phyloP scores from a whole-genome alignment of 768 basidiomycete species.

The Baorangia bicolor region DNA sequence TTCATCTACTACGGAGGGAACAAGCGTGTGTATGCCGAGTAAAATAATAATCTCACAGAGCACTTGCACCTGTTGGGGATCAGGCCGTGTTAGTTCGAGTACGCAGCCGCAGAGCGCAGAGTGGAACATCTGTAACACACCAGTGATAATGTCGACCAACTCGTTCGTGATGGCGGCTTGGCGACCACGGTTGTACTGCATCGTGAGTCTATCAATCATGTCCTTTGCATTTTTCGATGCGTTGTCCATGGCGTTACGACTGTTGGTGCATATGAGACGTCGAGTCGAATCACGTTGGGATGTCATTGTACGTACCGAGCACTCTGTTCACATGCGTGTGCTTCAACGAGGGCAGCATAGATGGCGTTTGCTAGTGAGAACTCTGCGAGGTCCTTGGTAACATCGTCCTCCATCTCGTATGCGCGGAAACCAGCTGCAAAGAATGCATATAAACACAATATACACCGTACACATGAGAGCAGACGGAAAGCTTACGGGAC shows the following conservation, averaged over 20 bases:
- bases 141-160: conserved; percentile 89
- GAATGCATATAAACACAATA: background rate
- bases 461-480: background rate
- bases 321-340: conserved; percentile 92
- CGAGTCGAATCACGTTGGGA: too few species aligned
- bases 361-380: conserved; percentile 97
- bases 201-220: conserved; percentile 84
- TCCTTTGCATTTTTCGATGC: conserved; percentile 97
- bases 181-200: conserved; percentile 98
- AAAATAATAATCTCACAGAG: conserved; percentile 36
- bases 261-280: conserved; percentile 1
- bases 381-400: conserved; percentile 89
- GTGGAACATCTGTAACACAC: conserved; percentile 39
- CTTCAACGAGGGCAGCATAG: conserved; percentile 91
- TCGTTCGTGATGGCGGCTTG: conserved; percentile 98
- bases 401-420: conserved; percentile 98
- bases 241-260: conserved; percentile 99
- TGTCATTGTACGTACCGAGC: conserved; percentile 57
- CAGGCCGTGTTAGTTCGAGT: background rate
- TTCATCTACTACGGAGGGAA: conserved; percentile 23
- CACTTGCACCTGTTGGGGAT: conserved; percentile 44
- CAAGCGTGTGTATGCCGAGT: conserved; percentile 11
- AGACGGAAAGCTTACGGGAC: conserved; percentile 55
- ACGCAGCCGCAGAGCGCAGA: background rate
- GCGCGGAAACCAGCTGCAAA: conserved; percentile 79